These are phyloP conservation scores for Venturia effusa DNA, from an alignment of 2,329 filamentous ascomycete genomes.

Conservation along the genomic window DNA sequence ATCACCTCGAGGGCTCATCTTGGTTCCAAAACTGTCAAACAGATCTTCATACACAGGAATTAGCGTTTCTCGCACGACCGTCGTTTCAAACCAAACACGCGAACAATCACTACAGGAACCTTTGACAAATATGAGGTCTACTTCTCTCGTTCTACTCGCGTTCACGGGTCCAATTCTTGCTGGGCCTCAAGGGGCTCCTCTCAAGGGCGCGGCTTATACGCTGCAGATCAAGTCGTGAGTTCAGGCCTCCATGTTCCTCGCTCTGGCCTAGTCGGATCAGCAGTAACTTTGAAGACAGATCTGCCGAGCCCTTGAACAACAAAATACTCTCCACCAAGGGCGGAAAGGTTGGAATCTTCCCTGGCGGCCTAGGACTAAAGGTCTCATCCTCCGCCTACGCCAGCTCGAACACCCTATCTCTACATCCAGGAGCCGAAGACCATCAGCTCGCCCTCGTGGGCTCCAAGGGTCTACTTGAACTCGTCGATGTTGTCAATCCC, in stretches of 20 bases:
- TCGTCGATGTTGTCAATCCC: conserved; percentile 20
- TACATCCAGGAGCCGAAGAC: conserved; percentile 20
- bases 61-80: background rate
- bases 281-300: background rate
- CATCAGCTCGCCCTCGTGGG: conserved; percentile 21
- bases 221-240: conserved; percentile 21
- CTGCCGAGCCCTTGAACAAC: conserved; percentile 14
- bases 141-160: conserved; percentile 16
- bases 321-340: conserved; percentile 19
- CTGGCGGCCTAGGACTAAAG: conserved; percentile 15
- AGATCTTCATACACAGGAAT: background rate
- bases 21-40: background rate
- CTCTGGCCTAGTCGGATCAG: background rate
- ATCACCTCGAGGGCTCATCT: background rate
- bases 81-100: background rate
- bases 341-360: conserved; percentile 16
- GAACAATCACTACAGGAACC: background rate
- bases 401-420: conserved; percentile 18
- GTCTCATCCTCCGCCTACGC: conserved; percentile 20
- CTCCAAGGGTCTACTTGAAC: conserved; percentile 17
- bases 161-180: conserved; percentile 16
- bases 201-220: conserved; percentile 19
- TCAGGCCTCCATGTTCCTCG: background rate
- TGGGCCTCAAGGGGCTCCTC: conserved; percentile 14
- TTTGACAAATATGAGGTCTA: conserved; percentile 18